Base-by-base conservation (phyloP, 225 moss, liverwort and hornwort genomes). In the Bryoerythrophyllum caledonicum region DNA sequence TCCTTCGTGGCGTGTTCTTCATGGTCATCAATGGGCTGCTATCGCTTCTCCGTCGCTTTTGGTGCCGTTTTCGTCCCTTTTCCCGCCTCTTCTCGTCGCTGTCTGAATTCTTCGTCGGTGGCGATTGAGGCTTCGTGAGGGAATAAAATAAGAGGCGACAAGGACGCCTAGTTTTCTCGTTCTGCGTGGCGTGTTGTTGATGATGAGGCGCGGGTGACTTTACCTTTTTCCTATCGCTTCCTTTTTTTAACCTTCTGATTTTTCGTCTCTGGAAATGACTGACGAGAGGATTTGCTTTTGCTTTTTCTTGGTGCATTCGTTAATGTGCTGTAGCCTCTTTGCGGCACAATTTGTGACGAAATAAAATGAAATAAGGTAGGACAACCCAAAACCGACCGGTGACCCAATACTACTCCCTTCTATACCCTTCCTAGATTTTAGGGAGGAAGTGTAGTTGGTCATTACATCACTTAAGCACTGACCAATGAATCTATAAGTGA, bases 161-260 rank as follows among this genome's bases (percentile, higher is more conserved):
- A 63, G 49, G 58, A 73, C 73, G 55, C 78, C 66, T 28, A 6
- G 15, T 24, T 63, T 65, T 51, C 70, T 38, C 7, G 66, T 20
- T 48, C 41, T 41, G 59, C 62, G 71, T 74, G 71, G 74, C 80
- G 73, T 76, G 81, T 78, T 74, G 71, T 71, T 78, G 81, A 78
- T 30, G 66, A 60, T 15, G 52, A 15, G 19, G 30, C 41, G 41
- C 4, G n/a, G 5, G 15, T 15, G 27, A 21, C 83, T 80, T 80
- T 80, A 20, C 30, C 65, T 28, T 59, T 28, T 59, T 49, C 19
- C 3, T 49, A 14, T 13, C 5, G 17, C 0, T 49, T 49, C 48
- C 6, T 28, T 28, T 26, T 32, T 27, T 10, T 56, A n/a, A 10
- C 10, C 21, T 56, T 56, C 3, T 21, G 10, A 9, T 67, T 58